Conservation (phyloP, 2,329 filamentous ascomycete genomes). For the Cryphonectria carpinicola region DNA sequence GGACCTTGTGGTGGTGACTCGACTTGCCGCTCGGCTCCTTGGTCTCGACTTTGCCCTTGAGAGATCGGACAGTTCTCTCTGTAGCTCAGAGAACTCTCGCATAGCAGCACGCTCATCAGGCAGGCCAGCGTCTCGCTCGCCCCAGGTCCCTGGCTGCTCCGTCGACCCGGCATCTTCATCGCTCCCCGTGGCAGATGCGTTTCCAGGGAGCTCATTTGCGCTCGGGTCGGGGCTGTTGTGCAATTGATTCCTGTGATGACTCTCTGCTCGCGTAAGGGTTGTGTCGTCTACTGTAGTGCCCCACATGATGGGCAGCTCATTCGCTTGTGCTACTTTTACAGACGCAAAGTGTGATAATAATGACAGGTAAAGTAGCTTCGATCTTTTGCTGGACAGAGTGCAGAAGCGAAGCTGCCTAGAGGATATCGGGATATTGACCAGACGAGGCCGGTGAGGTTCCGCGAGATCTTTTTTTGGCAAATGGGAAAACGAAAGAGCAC, state of each 20-base stretch:
- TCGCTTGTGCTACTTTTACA: background rate
- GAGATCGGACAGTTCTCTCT: slow-evolving; percentile 15
- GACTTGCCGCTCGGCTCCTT: slow-evolving; percentile 8
- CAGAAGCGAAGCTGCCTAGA: background rate
- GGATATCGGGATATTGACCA: background rate
- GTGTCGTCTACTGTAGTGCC: slow-evolving; percentile 21
- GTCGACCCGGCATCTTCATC: background rate
- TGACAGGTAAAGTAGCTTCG: background rate
- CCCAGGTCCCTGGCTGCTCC: slow-evolving; percentile 22
- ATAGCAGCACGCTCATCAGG: slow-evolving; percentile 18
- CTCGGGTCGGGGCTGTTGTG: slow-evolving; percentile 15
- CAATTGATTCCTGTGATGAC: slow-evolving; percentile 23
- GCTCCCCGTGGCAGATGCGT: background rate
- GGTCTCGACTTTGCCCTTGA: slow-evolving; percentile 15
- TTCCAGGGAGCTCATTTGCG: background rate
- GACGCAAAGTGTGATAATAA: background rate
- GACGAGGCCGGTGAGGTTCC: background rate
- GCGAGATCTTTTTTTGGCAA: background rate
- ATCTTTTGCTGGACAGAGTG: background rate
- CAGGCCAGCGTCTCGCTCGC: slow-evolving; percentile 23
- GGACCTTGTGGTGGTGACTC: slow-evolving; percentile 5
- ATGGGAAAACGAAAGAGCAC: background rate
- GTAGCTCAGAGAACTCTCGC: slow-evolving; percentile 15
- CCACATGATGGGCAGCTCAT: slow-evolving; percentile 19
- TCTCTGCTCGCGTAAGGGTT: slow-evolving; percentile 8